Evolutionary conservation across 2,329 filamentous ascomycete genomes (phyloP).

Genomic region (Colletotrichum eremochloae): DNA sequence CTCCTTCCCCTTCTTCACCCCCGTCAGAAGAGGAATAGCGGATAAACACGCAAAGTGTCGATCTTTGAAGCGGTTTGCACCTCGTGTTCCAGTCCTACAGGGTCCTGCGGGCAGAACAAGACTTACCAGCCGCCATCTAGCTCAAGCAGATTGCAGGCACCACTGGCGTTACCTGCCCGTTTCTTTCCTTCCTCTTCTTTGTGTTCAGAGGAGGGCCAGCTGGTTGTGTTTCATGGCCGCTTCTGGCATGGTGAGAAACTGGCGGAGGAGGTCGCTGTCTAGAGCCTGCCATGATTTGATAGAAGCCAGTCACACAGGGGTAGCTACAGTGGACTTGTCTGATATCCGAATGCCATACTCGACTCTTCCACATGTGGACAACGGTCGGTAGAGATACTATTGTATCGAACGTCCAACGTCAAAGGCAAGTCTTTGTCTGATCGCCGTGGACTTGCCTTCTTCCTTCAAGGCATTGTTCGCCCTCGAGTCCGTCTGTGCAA

Average conservation of each 20-base stretch:
- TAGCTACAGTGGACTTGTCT: not conserved
- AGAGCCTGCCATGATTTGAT: not conserved
- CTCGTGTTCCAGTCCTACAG: not conserved
- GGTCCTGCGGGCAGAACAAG: constrained; percentile 6
- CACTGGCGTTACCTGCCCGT: not conserved
- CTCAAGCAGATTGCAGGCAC: too few relatives aligned
- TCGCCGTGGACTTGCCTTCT: not conserved
- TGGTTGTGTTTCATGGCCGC: constrained; percentile 10
- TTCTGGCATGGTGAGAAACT: constrained; percentile 5
- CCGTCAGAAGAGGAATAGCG: not conserved
- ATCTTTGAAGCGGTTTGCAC: constrained; percentile 4
- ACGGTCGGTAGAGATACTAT: not conserved
- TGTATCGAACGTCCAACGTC: constrained; percentile 1
- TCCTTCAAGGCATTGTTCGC: not conserved
- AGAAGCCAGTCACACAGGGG: not conserved
- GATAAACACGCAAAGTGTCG: not conserved
- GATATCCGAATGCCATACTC: not conserved
- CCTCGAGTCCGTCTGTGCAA: constrained; percentile 9
- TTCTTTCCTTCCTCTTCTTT: constrained; percentile 20
- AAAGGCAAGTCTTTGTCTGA: constrained; percentile 6
- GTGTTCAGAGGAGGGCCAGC: not conserved
- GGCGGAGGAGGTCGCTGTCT: not conserved
- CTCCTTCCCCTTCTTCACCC: not conserved
- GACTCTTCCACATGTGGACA: not conserved
- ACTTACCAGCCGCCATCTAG: constrained; percentile 20